Evolutionary conservation across 129 eudicot species (phyloP), one percentile per base, ranked within the genome.

Genomic region (Dittrichia graveolens): DNA sequence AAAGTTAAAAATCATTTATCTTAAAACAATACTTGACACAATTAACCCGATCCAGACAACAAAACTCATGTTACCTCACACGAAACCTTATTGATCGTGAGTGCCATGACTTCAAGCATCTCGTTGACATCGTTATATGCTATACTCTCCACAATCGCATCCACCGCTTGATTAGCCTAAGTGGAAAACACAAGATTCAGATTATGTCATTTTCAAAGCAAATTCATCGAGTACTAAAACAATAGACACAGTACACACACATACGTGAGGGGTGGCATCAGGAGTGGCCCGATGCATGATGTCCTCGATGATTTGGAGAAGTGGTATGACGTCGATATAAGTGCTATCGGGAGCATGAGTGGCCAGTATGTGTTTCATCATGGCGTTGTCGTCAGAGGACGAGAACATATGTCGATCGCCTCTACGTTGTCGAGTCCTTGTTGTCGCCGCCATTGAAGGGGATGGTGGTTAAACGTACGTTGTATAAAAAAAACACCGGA

Each of bases 341-440:
- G 86, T 84, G 42, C 87, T 87, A 59, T 90, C 96, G 1, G 91
- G 97, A 8, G 85, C 65, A 62, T 94, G 99, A 13, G 89, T 87
- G 7, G 83, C 82, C 19, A 53, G 67, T 10, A 90, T 77, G 61
- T 88, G 95, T 78, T 80, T 94, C 87, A 82, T 79, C 89, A 94
- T 83, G 77, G 84, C 89, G 64, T 55, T 81, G 72, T 94, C 99
- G 12, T 94, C 97, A 0, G 93, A 80, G 1, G 89, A 49, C 6
- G 88, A 72, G 80, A 82, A 86, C 80, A 80, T 34, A 41, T 39
- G 75, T 16, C 85, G 85, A 40, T 89, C 90, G 19, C 84, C 86
- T 59, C 85, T 84, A 12, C 54, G 31, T 56, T 46, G 78, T 18
- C 80, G 86, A 68, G 46, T 66, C 47, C 69, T 65, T 5, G 75